Evolutionary conservation across 1,284 basidiomycete species (phyloP).

Genomic region (Ganoderma sinense): DNA sequence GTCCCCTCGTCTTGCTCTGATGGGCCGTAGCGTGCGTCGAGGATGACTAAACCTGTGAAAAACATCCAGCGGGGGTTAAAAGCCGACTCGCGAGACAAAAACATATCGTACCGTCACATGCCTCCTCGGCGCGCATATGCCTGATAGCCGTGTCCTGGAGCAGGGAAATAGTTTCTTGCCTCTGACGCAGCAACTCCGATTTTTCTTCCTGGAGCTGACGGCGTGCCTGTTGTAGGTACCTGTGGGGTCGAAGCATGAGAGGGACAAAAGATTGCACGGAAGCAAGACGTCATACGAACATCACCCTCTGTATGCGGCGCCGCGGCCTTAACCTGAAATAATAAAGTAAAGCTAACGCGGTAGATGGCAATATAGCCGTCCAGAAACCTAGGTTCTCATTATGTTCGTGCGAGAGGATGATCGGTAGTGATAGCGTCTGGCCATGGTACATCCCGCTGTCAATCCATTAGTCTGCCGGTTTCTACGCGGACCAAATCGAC

Average conservation of each 20-base stretch:
- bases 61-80: constrained; percentile 12
- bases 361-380: constrained; percentile 43
- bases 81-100: constrained; percentile 12
- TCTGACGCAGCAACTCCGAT: constrained; percentile 62
- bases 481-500: constrained; percentile 15
- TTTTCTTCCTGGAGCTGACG: constrained; percentile 65
- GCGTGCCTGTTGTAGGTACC: constrained; percentile 59
- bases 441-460: constrained; percentile 43
- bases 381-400: constrained; percentile 40
- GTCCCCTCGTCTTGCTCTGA: constrained; percentile 58
- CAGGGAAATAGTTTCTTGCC: constrained; percentile 56
- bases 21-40: constrained; percentile 75
- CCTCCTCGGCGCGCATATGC: constrained; percentile 50
- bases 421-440: constrained; percentile 44
- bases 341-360: constrained; percentile 42
- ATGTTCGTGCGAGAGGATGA: constrained; percentile 42
- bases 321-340: constrained; percentile 44
- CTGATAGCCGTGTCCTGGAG: constrained; percentile 54
- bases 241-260: constrained; percentile 22
- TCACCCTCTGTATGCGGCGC: constrained; percentile 38
- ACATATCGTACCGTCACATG: constrained; percentile 37
- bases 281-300: constrained; percentile 35
- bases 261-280: background rate
- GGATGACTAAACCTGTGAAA: constrained; percentile 72
- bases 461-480: constrained; percentile 10